These are phyloP conservation scores for Ceratocystis albifundus DNA, from an alignment of 2,329 filamentous ascomycete genomes.

Conservation along the genomic window DNA sequence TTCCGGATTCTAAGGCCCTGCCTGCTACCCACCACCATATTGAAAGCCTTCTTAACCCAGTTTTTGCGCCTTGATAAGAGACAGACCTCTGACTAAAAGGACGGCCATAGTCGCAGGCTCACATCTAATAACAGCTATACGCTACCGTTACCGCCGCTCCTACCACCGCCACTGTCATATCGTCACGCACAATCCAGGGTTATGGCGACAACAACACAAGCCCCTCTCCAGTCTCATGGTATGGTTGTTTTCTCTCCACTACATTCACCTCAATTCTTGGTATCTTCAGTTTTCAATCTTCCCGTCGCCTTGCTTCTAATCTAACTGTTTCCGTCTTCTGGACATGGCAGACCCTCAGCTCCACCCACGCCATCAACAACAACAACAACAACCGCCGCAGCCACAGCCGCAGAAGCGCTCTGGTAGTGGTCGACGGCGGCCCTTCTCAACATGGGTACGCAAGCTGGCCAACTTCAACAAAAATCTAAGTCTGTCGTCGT, in stretches of 20 bases:
- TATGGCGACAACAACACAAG: conserved; percentile 26
- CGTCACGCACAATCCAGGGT: conserved; percentile 11
- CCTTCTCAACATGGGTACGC: conserved; percentile 90
- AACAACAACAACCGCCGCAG: background rate
- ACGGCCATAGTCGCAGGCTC: background rate
- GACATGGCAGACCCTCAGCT: conserved; percentile 13
- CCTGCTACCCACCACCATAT: background rate
- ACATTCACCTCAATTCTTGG: background rate
- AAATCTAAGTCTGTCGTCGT: conserved; percentile 47
- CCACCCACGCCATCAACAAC: background rate
- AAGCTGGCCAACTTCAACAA: conserved; percentile 78
- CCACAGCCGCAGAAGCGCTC: conserved; percentile 18
- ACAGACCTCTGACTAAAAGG: background rate
- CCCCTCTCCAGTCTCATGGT: conserved; percentile 25
- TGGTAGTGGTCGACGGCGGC: conserved; percentile 51
- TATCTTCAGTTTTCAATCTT: background rate
- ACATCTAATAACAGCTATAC: background rate
- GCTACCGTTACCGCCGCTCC: background rate
- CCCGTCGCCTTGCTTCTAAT: background rate
- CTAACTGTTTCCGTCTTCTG: conserved; percentile 4
- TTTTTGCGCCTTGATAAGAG: conserved; percentile 1
- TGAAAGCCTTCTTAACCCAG: background rate
- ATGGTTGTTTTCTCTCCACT: conserved; percentile 15
- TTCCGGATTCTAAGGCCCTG: too few relatives aligned
- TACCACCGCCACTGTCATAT: background rate